Base-by-base conservation (phyloP, 2,329 filamentous ascomycete species). In the Trichoderma brevicompactum region DNA sequence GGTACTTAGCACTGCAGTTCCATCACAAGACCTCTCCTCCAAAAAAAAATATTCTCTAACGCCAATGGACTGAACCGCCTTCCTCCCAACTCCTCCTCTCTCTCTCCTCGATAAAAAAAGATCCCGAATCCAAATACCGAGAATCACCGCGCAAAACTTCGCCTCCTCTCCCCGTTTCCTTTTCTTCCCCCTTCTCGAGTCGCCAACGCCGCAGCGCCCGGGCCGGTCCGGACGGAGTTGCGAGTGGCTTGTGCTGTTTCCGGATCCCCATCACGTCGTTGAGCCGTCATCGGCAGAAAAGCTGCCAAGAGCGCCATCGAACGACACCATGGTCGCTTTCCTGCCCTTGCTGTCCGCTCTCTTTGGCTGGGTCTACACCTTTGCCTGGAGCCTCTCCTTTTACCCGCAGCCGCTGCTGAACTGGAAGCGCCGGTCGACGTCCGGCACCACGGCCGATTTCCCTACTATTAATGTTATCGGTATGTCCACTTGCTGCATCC, bases 361-460 rank as follows among this genome's bases (percentile, higher is more conserved):
- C 38, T 86, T 91, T 71, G 91, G 91, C 76, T 93, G 91, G 90
- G 79, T 89, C 73, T 94, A 94, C 78, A 89, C 87, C 69, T 69
- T 88, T 55, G 87, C 85, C 77, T 95, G 94, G 94, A 94, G 91
- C 12, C 79, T 89, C 15, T 96, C 92, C 15, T 98, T 97, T 80
- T 98, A 98, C 76, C 94, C 94, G 1, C 95, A 98, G 75, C 87
- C 91, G 7, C 79, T 96, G 67, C 85, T 92, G 68, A 98, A 97
- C 82, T 89, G 84, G 76, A 82, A 82, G 36, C 89, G 92, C 62
- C 86, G 87, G 65, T 91, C 92, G 8, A 97, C 94, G 5, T 84
- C 87, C 19, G 95, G 95, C 46, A 89, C 94, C 5, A 92, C 92
- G 0, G 89, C 96, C 69, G 94, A 97, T 76, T 97, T 96, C 73